Evolutionary conservation across 345 rosid species (phyloP).

Genomic region (Carallia brachiata): DNA sequence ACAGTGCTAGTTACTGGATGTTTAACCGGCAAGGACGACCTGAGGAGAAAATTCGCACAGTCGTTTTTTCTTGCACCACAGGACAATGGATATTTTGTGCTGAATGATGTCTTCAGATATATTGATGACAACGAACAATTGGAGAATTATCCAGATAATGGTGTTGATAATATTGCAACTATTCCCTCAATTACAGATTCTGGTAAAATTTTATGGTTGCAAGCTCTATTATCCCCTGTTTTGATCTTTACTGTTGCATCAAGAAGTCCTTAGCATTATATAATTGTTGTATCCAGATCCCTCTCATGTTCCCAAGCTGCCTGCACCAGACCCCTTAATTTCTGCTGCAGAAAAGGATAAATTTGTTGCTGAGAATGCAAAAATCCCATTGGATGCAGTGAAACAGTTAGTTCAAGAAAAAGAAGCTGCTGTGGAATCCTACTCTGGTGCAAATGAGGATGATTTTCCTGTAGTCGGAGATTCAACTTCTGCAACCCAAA

Average conservation of each 20-base stretch:
- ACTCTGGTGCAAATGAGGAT: constrained; percentile 15
- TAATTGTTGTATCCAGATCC: constrained; percentile 8
- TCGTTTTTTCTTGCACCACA: constrained; percentile 74
- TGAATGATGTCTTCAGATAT: constrained; percentile 69
- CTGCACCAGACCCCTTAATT: constrained; percentile 18
- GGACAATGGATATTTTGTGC: constrained; percentile 61
- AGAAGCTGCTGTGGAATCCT: constrained; percentile 19
- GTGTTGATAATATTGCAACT: constrained; percentile 23
- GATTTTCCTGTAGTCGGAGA: constrained; percentile 13
- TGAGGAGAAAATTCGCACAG: constrained; percentile 51
- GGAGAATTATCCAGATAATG: constrained; percentile 19
- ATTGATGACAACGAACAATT: constrained; percentile 35
- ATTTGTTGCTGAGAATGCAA: constrained; percentile 7
- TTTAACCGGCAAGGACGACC: constrained; percentile 47
- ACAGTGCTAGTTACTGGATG: constrained; percentile 65
- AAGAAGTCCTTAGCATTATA: no score
- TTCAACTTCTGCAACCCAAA: constrained; percentile 12
- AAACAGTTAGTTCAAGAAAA: constrained; percentile 13
- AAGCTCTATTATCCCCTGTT: not conserved
- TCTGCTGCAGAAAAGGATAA: constrained; percentile 15
- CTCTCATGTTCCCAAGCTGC: constrained; percentile 15
- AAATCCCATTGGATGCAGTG: constrained; percentile 2
- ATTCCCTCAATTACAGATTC: not conserved
- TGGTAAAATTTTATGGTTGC: not conserved
- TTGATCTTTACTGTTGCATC: not conserved